Conservation (phyloP, 73 alveolate species). For the Tetrahymena malaccensis region DNA sequence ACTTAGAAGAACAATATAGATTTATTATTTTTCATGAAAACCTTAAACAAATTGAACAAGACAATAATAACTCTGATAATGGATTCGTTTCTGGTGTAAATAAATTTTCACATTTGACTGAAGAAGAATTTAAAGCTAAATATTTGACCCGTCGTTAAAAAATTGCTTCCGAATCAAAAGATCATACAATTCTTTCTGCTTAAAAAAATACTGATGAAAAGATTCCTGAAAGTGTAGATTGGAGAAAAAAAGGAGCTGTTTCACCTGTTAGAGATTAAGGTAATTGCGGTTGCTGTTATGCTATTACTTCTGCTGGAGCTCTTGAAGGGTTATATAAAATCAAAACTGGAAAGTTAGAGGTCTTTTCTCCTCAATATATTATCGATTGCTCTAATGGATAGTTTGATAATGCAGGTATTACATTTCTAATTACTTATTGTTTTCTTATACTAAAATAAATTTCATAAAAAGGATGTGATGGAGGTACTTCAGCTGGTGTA, state of each 20-base stretch:
- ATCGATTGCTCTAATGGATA: conserved; percentile 55
- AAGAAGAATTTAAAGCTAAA: conserved; percentile 11
- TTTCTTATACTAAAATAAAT: too few species aligned
- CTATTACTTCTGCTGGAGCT: conserved; percentile 59
- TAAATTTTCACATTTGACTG: conserved; percentile 48
- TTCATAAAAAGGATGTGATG: neutral
- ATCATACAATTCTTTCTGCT: neutral
- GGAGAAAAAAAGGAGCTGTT: conserved; percentile 61
- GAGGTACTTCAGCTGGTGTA: neutral
- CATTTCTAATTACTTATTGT: too few species aligned
- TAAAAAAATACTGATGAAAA: neutral
- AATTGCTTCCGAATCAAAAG: neutral
- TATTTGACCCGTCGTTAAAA: neutral
- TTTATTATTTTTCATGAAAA: too few species aligned
- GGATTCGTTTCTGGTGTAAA: conserved; percentile 44
- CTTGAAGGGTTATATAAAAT: neutral
- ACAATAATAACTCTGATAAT: conserved; percentile 4
- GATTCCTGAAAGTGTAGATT: conserved; percentile 41
- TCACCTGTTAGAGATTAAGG: conserved; percentile 72
- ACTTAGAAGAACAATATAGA: neutral
- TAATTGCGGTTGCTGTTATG: conserved; percentile 83
- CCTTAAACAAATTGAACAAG: neutral
- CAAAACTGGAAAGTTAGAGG: neutral
- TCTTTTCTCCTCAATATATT: conserved; percentile 50
- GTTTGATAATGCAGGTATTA: conserved; percentile 48